Conservation (phyloP, 1,284 basidiomycete species). For the Cerrena zonata region DNA sequence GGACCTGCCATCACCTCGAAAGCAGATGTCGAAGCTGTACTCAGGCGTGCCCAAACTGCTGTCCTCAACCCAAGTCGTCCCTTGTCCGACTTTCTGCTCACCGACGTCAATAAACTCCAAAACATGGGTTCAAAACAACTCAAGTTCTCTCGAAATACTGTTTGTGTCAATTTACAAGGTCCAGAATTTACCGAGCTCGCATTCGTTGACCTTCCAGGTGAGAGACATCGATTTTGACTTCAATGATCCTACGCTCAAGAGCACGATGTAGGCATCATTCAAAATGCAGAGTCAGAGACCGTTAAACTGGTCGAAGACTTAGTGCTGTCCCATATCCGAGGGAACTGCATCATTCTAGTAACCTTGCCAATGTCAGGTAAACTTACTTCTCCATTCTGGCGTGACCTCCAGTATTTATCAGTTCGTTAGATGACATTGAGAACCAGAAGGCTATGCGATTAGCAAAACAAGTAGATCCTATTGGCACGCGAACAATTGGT, state of each 20-base stretch:
- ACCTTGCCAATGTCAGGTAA: constrained; percentile 59
- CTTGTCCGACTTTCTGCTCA: constrained; percentile 19
- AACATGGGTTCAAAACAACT: constrained; percentile 9
- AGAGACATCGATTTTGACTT: neutral
- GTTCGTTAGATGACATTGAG: constrained; percentile 52
- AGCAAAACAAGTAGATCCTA: constrained; percentile 46
- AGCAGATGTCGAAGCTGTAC: constrained; percentile 31
- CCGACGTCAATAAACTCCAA: constrained; percentile 20
- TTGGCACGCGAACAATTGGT: constrained; percentile 58
- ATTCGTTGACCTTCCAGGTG: constrained; percentile 17
- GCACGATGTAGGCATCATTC: constrained; percentile 43
- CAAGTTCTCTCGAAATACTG: constrained; percentile 38
- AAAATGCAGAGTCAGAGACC: constrained; percentile 40
- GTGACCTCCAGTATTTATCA: neutral
- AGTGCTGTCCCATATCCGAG: constrained; percentile 40
- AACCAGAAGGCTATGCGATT: constrained; percentile 55
- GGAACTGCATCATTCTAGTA: constrained; percentile 46
- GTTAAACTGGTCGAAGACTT: constrained; percentile 44
- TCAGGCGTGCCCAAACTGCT: constrained; percentile 42
- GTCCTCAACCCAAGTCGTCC: constrained; percentile 34
- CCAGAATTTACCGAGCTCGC: constrained; percentile 27
- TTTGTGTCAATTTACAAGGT: constrained; percentile 41
- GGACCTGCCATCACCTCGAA: constrained; percentile 30
- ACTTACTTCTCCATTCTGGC: constrained; percentile 5
- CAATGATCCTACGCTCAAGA: too few relatives aligned